phyloP scores from a whole-genome alignment of 257 asterid genomes.

The Scutellaria baicalensis region DNA sequence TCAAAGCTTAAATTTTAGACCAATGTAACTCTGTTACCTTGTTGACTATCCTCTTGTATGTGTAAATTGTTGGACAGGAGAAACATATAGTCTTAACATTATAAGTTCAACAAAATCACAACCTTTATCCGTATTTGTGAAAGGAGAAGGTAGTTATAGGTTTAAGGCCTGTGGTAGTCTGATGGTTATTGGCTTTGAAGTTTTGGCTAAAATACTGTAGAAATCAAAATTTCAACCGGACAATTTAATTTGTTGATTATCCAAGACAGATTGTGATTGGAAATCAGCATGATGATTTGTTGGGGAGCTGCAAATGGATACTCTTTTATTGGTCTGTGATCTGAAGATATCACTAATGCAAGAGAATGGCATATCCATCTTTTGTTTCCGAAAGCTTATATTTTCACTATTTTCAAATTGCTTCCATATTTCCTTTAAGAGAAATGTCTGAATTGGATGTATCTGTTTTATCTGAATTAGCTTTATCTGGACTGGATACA shows the following conservation, averaged over 20 bases:
- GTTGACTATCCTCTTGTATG: background rate
- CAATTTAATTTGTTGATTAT: background rate
- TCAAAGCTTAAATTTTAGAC: background rate
- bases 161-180: background rate
- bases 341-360: background rate
- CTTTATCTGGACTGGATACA: background rate
- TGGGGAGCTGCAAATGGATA: background rate
- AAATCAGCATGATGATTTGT: background rate
- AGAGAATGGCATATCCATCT: background rate
- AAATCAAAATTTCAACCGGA: background rate
- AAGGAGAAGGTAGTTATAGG: background rate
- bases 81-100: background rate
- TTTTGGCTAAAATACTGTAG: background rate
- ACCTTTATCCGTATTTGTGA: background rate
- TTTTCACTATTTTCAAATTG: background rate
- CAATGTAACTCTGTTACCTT: background rate
- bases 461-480: background rate
- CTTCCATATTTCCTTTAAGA: background rate
- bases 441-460: background rate
- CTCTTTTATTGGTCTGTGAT: background rate
- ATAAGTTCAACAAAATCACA: background rate
- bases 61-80: background rate
- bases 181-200: background rate
- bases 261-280: background rate
- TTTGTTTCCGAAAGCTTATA: background rate